Evolutionary conservation across 495 filamentous ascomycete genomes (phyloP), one percentile per base, ranked within the genome.

Genomic region (Penicillium flavigenum): DNA sequence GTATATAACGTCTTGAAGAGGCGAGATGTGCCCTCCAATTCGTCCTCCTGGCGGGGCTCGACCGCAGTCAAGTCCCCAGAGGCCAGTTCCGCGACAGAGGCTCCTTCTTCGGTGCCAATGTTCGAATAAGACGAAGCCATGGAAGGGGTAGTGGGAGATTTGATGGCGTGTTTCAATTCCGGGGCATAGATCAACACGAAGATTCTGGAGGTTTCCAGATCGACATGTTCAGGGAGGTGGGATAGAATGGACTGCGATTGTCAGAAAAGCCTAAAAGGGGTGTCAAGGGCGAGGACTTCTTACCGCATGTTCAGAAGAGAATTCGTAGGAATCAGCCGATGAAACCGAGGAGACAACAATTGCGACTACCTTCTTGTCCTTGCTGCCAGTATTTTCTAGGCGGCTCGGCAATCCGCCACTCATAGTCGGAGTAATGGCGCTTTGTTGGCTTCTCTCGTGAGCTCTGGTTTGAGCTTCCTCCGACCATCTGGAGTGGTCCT

Each of bases 101-200:
- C 81, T 4, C 83, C 84, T 68, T 91, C 87, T 59, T 91, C 86
- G 41, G 84, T 86, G 38, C 84, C 86, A 55, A 94, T 92, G 68
- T 91, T 91, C 7, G 90, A 93, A 69, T 91, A 96, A 0, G 92
- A 95, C 9, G 91, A 95, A 57, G 87, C 84, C 54, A 92, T 76
- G 14, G 90, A 94, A 38, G 83, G 79, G 31, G 79, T 79, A 47
- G 74, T 73, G 32, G 67, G 71, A 27, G 72, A 75, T 24, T 57
- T 65, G 58, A 74, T 70, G 17, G 81, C 76, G 58, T 89, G 86
- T 72, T 89, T 91, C 55, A 95, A 77, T 29, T 80, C 81, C 0
- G 92, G 92, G 12, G 89, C 84, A 67, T 96, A 95, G 67, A 97
- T 95, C 55, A 97, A 80, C 49, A 96, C 79, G 59, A 96, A 94